phyloP scores from a whole-genome alignment of 164 flowering plant species.

The Santalum album region DNA sequence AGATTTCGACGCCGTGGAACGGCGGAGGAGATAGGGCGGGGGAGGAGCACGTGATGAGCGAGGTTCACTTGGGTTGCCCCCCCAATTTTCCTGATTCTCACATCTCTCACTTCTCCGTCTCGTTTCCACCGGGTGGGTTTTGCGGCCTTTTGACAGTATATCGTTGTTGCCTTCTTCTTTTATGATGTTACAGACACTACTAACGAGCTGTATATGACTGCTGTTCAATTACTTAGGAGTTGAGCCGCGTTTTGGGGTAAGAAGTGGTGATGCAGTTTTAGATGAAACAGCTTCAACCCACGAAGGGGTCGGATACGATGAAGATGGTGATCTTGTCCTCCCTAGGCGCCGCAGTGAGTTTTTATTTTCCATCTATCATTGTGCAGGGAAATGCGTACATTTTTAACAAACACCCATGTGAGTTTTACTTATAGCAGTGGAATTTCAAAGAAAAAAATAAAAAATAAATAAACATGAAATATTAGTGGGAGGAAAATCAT shows the following conservation, averaged over 20 bases:
- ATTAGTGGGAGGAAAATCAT: too few relatives aligned
- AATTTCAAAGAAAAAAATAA: too few relatives aligned
- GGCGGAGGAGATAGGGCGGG: conserved; percentile 10
- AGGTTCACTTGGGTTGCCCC: conserved; percentile 85
- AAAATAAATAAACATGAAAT: too few relatives aligned
- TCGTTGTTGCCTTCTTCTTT: too few relatives aligned
- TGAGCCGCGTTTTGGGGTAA: conserved; percentile 9
- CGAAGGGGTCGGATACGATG: conserved; percentile 33
- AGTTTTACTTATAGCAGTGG: too few relatives aligned
- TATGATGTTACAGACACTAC: too few relatives aligned
- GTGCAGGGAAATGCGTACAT: too few relatives aligned
- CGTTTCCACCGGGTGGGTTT: conserved; percentile 36
- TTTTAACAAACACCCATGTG: too few relatives aligned
- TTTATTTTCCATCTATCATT: background rate
- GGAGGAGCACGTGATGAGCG: conserved; percentile 75
- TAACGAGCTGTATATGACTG: too few relatives aligned
- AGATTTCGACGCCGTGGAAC: background rate
- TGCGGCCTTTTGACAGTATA: background rate
- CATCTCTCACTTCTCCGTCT: conserved; percentile 59
- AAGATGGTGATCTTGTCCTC: conserved; percentile 81
- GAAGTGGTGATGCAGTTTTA: conserved; percentile 4
- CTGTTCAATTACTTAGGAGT: conserved; percentile 12
- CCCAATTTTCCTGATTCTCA: conserved; percentile 42
- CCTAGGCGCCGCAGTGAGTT: conserved; percentile 54
- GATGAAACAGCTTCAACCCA: conserved; percentile 18